Evolutionary conservation across 352 stramenopile genomes (phyloP).

Genomic region (Pythium insidiosum): DNA sequence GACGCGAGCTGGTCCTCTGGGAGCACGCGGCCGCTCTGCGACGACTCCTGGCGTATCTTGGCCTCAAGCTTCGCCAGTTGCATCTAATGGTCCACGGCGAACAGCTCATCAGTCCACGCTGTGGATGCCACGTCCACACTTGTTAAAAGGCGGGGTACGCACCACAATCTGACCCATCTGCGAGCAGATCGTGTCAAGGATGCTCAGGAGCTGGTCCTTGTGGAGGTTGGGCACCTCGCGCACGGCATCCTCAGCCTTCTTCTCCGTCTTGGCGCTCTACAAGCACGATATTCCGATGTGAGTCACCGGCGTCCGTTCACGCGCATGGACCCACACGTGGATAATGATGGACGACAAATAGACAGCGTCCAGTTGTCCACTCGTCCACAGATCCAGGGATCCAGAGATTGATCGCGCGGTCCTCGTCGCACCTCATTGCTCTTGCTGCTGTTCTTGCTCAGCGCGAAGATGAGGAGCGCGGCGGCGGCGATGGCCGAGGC

Average conservation of each 20-base stretch:
- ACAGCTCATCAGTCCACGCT: too few species aligned
- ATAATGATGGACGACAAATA: too few species aligned
- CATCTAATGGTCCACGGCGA: too few species aligned
- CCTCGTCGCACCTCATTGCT: constrained; percentile 21
- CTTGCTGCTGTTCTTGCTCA: constrained; percentile 27
- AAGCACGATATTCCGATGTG: too few species aligned
- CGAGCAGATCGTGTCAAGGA: constrained; percentile 82
- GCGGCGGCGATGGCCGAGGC: constrained; percentile 52
- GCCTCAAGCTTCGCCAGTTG: constrained; percentile 81
- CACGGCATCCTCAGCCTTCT: constrained; percentile 49
- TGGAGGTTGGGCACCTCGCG: constrained; percentile 77
- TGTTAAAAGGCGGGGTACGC: constrained; percentile 20
- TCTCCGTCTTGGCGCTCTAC: constrained; percentile 44
- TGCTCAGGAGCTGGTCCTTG: constrained; percentile 84
- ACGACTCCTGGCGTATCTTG: constrained; percentile 85
- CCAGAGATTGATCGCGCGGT: too few species aligned
- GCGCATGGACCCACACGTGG: too few species aligned
- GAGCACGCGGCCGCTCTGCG: constrained; percentile 69
- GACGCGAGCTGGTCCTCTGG: constrained; percentile 81
- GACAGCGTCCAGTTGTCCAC: too few species aligned
- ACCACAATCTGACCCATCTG: constrained; percentile 87
- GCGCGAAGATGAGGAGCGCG: constrained; percentile 45
- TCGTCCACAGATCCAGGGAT: too few species aligned
- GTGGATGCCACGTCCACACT: too few species aligned
- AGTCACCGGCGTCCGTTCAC: too few species aligned